Conservation (phyloP, 176 grass and related monocot genomes). For the Pontederia crassipes region DNA sequence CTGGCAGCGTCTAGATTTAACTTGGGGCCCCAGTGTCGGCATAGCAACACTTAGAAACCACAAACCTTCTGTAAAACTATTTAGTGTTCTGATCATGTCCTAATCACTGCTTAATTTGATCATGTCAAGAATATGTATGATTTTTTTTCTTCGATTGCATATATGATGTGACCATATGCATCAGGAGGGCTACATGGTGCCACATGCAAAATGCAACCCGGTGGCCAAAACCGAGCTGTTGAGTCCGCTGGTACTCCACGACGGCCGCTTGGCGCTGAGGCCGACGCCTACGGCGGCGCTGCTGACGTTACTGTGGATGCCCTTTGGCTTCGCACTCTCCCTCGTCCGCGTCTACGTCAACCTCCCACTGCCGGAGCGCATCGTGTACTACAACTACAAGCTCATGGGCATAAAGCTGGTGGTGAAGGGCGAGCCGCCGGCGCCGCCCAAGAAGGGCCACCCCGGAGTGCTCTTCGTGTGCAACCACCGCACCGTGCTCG, state of each 20-base stretch:
- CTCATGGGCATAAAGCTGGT: slow-evolving; percentile 88
- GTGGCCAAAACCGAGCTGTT: slow-evolving; percentile 37
- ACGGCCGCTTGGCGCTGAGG: slow-evolving; percentile 53
- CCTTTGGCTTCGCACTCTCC: slow-evolving; percentile 67
- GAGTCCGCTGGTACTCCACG: slow-evolving; percentile 57
- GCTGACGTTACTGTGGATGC: slow-evolving; percentile 88
- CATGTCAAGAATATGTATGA: too few relatives aligned
- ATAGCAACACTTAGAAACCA: too few relatives aligned
- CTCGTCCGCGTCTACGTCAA: slow-evolving; percentile 80
- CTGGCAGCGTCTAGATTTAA: too few relatives aligned
- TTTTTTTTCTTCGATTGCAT: too few relatives aligned
- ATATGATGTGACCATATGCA: too few relatives aligned
- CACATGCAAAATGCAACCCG: slow-evolving; percentile 17
- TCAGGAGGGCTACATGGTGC: slow-evolving; percentile 60
- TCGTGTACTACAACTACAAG: slow-evolving; percentile 91
- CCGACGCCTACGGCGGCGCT: slow-evolving; percentile 44
- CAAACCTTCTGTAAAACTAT: too few relatives aligned
- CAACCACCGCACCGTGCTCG: slow-evolving; percentile 93
- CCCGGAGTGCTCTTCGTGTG: slow-evolving; percentile 88
- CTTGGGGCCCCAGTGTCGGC: too few relatives aligned
- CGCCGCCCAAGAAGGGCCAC: slow-evolving; percentile 72
- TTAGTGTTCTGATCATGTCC: too few relatives aligned
- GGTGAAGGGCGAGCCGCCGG: slow-evolving; percentile 65
- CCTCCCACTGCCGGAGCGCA: slow-evolving; percentile 78
- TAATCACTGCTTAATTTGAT: too few relatives aligned